Evolutionary conservation across 2,329 filamentous ascomycete species (phyloP).

Genomic region (Monilinia fructicola): DNA sequence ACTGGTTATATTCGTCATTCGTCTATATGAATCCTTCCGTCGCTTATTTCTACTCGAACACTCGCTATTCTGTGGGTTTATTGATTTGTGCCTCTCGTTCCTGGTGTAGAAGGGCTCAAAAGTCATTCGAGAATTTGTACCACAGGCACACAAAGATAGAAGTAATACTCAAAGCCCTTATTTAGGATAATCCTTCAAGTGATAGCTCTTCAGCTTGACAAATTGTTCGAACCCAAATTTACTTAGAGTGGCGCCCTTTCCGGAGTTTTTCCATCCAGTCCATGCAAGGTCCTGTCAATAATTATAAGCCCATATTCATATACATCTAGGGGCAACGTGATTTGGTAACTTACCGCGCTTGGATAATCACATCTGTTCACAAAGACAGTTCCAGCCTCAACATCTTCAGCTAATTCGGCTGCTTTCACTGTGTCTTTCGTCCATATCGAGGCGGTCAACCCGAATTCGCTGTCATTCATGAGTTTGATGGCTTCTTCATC

Average conservation of each 20-base stretch:
- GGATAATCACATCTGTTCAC: conserved; percentile 94
- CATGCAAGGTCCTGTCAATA: conserved; percentile 76
- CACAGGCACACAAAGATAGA: conserved; percentile 19
- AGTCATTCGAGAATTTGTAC: conserved; percentile 22
- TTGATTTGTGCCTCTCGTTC: conserved; percentile 19
- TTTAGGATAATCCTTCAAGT: conserved; percentile 78
- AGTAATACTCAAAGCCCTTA: conserved; percentile 24
- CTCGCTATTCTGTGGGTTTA: conserved; percentile 8
- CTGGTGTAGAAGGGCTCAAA: conserved; percentile 18
- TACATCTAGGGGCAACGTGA: conserved; percentile 34
- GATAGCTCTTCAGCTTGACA: conserved; percentile 93
- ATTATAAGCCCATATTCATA: conserved; percentile 33
- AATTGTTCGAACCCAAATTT: conserved; percentile 93
- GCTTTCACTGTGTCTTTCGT: conserved; percentile 80
- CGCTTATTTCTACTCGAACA: conserved; percentile 16
- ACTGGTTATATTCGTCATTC: conserved; percentile 19
- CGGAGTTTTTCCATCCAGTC: conserved; percentile 97
- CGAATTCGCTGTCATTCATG: conserved; percentile 96
- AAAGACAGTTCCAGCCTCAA: conserved; percentile 94
- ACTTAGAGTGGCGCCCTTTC: conserved; percentile 86
- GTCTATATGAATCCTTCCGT: conserved; percentile 23
- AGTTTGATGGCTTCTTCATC: conserved; percentile 78
- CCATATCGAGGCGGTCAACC: conserved; percentile 95
- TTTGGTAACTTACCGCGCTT: conserved; percentile 72
- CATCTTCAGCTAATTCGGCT: conserved; percentile 71